Evolutionary conservation across 2,329 filamentous ascomycete genomes (phyloP).

Genomic region (Incumbomyces lentus): DNA sequence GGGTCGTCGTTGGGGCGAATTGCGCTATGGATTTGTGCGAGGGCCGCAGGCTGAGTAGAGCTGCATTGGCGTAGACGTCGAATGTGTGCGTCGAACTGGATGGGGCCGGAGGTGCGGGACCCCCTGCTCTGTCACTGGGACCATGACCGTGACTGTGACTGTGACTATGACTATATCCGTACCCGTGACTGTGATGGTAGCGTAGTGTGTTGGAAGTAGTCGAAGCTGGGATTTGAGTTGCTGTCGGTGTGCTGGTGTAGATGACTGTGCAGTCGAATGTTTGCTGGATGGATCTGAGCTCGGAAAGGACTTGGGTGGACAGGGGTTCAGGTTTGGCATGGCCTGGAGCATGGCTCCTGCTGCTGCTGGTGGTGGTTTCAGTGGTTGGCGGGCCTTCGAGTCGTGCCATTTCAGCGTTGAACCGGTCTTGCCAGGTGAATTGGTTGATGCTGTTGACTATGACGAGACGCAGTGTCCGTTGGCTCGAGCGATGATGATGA

Average conservation of each 20-base stretch:
- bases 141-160: too few species aligned
- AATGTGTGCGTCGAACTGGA: background rate
- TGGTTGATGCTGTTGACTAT: conserved; percentile 45
- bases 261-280: conserved; percentile 31
- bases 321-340: background rate
- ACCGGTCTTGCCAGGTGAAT: conserved; percentile 45
- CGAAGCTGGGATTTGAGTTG: background rate
- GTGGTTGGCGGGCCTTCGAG: conserved; percentile 19
- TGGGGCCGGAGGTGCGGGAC: conserved; percentile 4
- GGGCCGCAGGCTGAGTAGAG: conserved; percentile 29
- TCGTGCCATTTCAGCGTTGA: conserved; percentile 34
- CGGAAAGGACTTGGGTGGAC: conserved; percentile 11
- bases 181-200: too few species aligned
- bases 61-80: conserved; percentile 6
- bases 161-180: too few species aligned
- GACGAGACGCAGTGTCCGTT: conserved; percentile 39
- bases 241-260: conserved; percentile 25
- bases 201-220: conserved; percentile 6
- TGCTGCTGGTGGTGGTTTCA: background rate
- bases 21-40: conserved; percentile 29
- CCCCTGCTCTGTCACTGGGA: too few species aligned
- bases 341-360: background rate
- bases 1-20: conserved; percentile 27
- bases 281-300: conserved; percentile 27
- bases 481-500: conserved; percentile 34